phyloP scores from a whole-genome alignment of 495 filamentous ascomycete genomes.

The Talaromyces ruber region DNA sequence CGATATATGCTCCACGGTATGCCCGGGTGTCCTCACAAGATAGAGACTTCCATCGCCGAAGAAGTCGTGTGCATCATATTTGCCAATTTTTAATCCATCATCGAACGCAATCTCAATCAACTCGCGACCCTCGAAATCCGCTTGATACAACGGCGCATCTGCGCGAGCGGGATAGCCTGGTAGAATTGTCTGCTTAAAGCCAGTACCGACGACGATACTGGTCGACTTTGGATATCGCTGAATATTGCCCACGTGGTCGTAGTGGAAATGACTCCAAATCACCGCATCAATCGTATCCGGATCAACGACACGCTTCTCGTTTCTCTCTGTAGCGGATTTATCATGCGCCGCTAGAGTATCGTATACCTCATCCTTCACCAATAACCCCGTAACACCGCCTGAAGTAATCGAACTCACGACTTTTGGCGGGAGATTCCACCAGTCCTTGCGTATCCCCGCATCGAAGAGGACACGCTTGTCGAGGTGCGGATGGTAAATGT shows the following conservation, averaged over 20 bases:
- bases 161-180: constrained; percentile 20
- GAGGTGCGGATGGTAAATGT: constrained; percentile 3
- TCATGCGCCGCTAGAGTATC: neutral
- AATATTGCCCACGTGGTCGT: constrained; percentile 24
- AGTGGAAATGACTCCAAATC: constrained; percentile 14
- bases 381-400: neutral
- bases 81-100: constrained; percentile 2
- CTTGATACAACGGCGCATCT: constrained; percentile 7
- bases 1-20: constrained; percentile 22
- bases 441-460: constrained; percentile 1
- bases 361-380: neutral
- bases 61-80: constrained; percentile 1
- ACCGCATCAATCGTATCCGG: constrained; percentile 2
- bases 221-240: constrained; percentile 21
- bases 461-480: constrained; percentile 1
- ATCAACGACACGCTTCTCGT: neutral
- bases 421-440: neutral
- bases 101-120: constrained; percentile 12
- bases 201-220: constrained; percentile 22
- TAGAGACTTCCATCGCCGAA: constrained; percentile 15
- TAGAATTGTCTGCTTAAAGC: constrained; percentile 17
- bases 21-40: constrained; percentile 5
- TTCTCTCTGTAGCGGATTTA: neutral
- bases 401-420: neutral
- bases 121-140: constrained; percentile 7